Evolutionary conservation across 768 basidiomycete genomes (phyloP), one percentile per base, ranked within the genome.

Genomic region (Lyophyllum atratum): DNA sequence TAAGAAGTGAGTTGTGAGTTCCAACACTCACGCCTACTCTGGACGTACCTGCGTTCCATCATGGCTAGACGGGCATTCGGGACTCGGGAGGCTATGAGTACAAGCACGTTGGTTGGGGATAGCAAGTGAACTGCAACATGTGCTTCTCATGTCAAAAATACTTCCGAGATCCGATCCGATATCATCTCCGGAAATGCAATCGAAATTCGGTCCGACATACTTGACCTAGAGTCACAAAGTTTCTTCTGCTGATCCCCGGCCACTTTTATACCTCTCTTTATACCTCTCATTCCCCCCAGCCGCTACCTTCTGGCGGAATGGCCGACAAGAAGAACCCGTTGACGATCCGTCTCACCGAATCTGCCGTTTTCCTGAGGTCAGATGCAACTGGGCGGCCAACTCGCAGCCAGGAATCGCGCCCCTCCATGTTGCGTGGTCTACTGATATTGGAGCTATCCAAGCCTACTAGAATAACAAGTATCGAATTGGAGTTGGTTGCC

Each of bases 391-490:
- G 74, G 9, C 68, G 78, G 42, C 70, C 72, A 31, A 69, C 64
- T 57, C 67, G 56, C 46, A 55, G 61, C 42, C 59, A 61, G 4
- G 65, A 70, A 47, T 65, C 72, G 7, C 66, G 69, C 17, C 80
- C 81, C 1, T 84, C 89, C 5, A 71, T 87, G 58, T 70, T 92
- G 33, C 77, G 90, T 19, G 90, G 89, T 11, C 69, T 92, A 14
- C 74, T 90, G 53, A 82, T 82, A 1, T 67, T 81, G 17, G 74
- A 79, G 25, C 70, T 83, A 11, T 75, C 76, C 28, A 96, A 96
- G 68, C 86, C 94, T 0, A 94, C 86, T 52, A 86, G 86, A 69
- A 87, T 99, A 62, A 87, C 89, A 29, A 90, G 86, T 64, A 95
- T 99, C 55, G 87, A 88, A 54, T 77, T 97, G 37, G 85, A 87